These are phyloP conservation scores for Cyberlindnera veronae DNA, from an alignment of 805 yeast genomes.

Conservation along the genomic window DNA sequence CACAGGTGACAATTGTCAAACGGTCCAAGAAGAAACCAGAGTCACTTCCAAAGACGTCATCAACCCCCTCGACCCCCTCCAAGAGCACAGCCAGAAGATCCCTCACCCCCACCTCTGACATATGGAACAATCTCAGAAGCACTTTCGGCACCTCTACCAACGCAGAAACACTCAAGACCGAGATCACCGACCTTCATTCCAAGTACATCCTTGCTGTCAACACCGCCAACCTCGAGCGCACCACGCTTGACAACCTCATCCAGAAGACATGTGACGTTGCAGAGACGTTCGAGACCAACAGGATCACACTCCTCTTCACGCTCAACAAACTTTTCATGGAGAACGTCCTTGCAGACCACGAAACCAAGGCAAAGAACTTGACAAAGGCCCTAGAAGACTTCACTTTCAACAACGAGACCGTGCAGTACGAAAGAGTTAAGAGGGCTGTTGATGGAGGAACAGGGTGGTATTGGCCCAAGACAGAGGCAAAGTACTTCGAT, in stretches of 20 bases:
- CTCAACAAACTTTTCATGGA: slow-evolving; percentile 15
- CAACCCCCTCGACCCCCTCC: slow-evolving; percentile 1
- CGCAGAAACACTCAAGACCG: slow-evolving; percentile 11
- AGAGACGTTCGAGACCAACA: slow-evolving; percentile 18
- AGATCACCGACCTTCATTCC: slow-evolving; percentile 5
- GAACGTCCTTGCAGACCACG: slow-evolving; percentile 6
- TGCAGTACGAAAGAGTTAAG: slow-evolving; percentile 13
- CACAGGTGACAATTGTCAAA: background rate
- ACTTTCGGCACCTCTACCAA: slow-evolving; percentile 12
- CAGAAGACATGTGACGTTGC: slow-evolving; percentile 10
- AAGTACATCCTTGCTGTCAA: slow-evolving; percentile 11
- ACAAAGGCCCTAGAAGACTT: background rate
- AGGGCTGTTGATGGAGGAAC: background rate
- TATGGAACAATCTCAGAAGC: slow-evolving; percentile 19
- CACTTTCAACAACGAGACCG: slow-evolving; percentile 4
- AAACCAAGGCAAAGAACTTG: slow-evolving; percentile 4
- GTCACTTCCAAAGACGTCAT: background rate
- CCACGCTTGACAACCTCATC: slow-evolving; percentile 15
- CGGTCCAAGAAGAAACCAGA: no score
- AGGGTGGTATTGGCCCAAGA: slow-evolving; percentile 29
- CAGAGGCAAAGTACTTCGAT: slow-evolving; percentile 13
- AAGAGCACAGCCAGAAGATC: slow-evolving; percentile 1
- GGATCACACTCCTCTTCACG: slow-evolving; percentile 14
- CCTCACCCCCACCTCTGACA: slow-evolving; percentile 5
- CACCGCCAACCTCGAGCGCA: slow-evolving; percentile 3